Evolutionary conservation across 768 basidiomycete species (phyloP).

Genomic region (Vararia minispora): DNA sequence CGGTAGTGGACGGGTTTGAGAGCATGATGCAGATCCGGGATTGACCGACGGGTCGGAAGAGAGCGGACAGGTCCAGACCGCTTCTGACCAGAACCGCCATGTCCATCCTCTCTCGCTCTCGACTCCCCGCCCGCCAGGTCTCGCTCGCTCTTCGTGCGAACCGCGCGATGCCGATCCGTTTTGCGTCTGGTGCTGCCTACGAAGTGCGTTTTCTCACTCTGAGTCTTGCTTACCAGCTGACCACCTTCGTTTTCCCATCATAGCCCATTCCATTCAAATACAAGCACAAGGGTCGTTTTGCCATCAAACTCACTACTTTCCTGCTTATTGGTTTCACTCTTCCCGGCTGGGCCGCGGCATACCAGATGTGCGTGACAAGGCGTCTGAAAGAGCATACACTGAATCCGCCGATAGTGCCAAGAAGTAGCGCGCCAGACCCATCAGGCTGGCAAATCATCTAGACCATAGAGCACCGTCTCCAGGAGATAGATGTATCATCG

Average conservation of each 20-base stretch:
- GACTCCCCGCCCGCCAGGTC: conserved; percentile 6
- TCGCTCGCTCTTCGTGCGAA: conserved; percentile 9
- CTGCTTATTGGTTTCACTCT: conserved; percentile 8
- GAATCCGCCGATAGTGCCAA: too few species aligned
- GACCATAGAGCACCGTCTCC: neutral
- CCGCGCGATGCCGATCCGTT: conserved; percentile 10
- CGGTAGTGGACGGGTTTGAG: too few species aligned
- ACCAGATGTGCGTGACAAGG: conserved; percentile 16
- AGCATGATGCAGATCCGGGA: too few species aligned
- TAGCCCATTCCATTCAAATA: conserved; percentile 14
- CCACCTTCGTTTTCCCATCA: neutral
- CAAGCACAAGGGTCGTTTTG: conserved; percentile 8
- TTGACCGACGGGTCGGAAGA: too few species aligned
- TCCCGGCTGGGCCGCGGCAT: conserved; percentile 16
- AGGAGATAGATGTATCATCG: neutral
- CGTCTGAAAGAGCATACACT: neutral
- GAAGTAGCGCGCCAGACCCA: too few species aligned
- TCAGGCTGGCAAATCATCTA: too few species aligned
- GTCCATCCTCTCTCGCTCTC: conserved; percentile 12
- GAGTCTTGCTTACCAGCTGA: neutral
- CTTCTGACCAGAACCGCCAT: conserved; percentile 6
- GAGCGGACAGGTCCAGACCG: too few species aligned
- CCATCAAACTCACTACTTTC: conserved; percentile 9
- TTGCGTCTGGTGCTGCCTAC: neutral
- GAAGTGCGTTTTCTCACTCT: too few species aligned